Evolutionary conservation across 78 protist genomes (phyloP).

Genomic region (Protostelium mycophagum): DNA sequence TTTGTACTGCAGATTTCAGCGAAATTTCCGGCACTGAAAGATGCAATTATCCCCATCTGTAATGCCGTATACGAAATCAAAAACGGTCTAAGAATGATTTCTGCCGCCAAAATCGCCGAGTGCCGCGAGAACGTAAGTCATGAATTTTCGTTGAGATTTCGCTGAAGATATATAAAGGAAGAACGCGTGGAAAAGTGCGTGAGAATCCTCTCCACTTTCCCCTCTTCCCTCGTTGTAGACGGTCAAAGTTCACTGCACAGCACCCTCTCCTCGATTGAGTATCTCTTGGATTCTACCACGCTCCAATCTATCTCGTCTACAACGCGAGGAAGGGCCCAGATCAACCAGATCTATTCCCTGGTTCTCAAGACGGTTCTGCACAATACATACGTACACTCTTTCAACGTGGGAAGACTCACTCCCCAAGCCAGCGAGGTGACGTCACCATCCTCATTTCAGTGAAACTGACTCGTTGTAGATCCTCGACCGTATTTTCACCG

Average conservation of each 20-base stretch:
- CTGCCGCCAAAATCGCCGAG: slow-evolving; percentile 5
- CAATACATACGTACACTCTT: not conserved
- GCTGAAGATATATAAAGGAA: too few relatives aligned
- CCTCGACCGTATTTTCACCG: slow-evolving; percentile 28
- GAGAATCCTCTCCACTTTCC: not conserved
- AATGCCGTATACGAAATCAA: slow-evolving; percentile 35
- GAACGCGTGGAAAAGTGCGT: too few relatives aligned
- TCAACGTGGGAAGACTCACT: not conserved
- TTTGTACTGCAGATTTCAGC: slow-evolving; percentile 21
- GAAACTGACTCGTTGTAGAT: not conserved
- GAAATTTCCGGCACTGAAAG: slow-evolving; percentile 22
- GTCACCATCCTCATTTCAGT: not conserved
- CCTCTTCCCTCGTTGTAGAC: not conserved
- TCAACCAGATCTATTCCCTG: not conserved
- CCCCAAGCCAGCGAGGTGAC: not conserved
- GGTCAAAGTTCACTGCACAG: not conserved
- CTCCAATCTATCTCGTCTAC: not conserved
- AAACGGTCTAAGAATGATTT: slow-evolving; percentile 47
- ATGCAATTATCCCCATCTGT: slow-evolving; percentile 30
- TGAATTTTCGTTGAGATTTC: not conserved
- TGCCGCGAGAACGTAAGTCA: not conserved
- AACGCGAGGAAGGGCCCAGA: not conserved
- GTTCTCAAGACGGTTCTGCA: not conserved
- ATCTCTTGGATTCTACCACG: not conserved
- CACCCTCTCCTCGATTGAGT: not conserved